Percentiles rank a stretch among this genome's conserved stretches.
These are phyloP conservation scores for Fistulifera pelliculosa DNA, from an alignment of 108 stramenopile genomes.

Conservation along the genomic window DNA sequence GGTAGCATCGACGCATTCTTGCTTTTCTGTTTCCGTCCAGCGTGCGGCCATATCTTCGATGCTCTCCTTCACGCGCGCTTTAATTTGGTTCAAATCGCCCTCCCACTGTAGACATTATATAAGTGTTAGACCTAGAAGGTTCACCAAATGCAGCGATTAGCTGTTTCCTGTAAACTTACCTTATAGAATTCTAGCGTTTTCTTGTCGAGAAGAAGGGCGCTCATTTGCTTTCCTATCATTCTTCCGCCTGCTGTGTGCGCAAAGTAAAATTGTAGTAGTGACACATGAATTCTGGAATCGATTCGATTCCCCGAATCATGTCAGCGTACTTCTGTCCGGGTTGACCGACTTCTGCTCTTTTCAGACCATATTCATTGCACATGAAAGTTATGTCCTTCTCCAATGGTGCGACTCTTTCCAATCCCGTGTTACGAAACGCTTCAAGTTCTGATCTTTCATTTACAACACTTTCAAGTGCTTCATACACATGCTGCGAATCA, in stretches of 20 bases:
- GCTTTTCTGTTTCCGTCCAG: constrained; percentile 69
- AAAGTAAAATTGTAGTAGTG: constrained; percentile 95
- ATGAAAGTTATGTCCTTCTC: constrained; percentile 83
- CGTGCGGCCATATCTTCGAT: constrained; percentile 79
- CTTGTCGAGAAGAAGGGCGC: constrained; percentile 60
- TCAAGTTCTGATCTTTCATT: constrained; percentile 38
- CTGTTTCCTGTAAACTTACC: constrained; percentile 24
- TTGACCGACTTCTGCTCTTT: constrained; percentile 35
- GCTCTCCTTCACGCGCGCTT: constrained; percentile 49
- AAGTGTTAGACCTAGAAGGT: not conserved
- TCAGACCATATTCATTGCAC: constrained; percentile 44
- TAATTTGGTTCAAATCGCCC: constrained; percentile 76
- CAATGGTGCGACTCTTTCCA: constrained; percentile 67
- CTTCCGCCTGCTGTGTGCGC: constrained; percentile 87
- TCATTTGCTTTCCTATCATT: constrained; percentile 92
- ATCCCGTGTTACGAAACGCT: constrained; percentile 71
- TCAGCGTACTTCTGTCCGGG: constrained; percentile 53
- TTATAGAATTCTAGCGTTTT: constrained; percentile 88
- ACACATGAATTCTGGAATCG: constrained; percentile 84
- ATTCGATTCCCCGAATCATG: constrained; percentile 37
- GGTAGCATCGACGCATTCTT: constrained; percentile 64
- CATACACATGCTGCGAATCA: constrained; percentile 74
- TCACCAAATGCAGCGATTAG: not conserved
- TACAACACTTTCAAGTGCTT: constrained; percentile 72
- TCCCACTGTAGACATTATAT: constrained; percentile 68